These are phyloP conservation scores for Eucalyptus urophylla DNA, from an alignment of 345 rosid species.

Conservation along the genomic window DNA sequence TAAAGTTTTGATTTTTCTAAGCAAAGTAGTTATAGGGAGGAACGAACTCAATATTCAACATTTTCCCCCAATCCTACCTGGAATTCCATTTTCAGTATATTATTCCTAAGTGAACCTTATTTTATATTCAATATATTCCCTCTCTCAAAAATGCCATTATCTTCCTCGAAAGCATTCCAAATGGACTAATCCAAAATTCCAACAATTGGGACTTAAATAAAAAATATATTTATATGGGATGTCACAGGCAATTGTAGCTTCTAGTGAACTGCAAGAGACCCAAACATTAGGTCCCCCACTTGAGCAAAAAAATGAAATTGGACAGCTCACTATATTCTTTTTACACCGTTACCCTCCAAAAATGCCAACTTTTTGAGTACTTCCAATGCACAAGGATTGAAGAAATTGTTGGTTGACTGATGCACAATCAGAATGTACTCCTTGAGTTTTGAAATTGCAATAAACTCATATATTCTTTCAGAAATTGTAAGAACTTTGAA, in stretches of 20 bases:
- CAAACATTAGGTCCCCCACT: neutral
- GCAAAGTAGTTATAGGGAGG: conserved; percentile 11
- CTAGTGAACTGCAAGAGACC: neutral
- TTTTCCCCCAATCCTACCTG: conserved; percentile 20
- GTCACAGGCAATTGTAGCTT: neutral
- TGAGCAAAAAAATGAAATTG: neutral
- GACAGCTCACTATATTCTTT: neutral
- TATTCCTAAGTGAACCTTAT: neutral
- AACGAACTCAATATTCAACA: neutral
- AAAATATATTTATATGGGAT: neutral
- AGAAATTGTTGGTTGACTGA: neutral
- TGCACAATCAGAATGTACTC: neutral
- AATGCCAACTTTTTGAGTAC: neutral
- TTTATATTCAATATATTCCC: neutral
- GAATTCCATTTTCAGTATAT: conserved; percentile 28
- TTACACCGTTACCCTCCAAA: neutral
- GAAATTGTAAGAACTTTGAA: neutral
- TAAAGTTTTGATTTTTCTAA: neutral
- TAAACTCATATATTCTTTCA: neutral
- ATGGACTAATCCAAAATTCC: neutral
- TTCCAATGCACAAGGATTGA: neutral
- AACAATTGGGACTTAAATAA: neutral
- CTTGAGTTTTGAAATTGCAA: neutral
- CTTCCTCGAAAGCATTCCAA: neutral
- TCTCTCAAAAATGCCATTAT: neutral